Conservation (phyloP, 2,329 filamentous ascomycete species). For the Emericellopsis cladophorae region DNA sequence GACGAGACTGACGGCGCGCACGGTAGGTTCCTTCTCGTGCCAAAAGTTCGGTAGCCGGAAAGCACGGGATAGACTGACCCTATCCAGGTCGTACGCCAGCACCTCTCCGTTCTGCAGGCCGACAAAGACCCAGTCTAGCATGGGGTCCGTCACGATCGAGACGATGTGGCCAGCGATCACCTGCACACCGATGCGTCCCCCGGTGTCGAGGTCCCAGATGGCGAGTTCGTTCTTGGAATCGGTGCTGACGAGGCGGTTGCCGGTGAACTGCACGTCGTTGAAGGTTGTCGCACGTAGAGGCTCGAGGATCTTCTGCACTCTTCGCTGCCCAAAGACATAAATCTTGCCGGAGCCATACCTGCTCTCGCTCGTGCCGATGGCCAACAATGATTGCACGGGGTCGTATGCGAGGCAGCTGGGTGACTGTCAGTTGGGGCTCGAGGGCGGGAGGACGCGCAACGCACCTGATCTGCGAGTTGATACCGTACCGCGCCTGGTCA, state of each 20-base stretch:
- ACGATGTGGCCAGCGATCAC: conserved; percentile 67
- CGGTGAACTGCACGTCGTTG: conserved; percentile 69
- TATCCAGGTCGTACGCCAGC: conserved; percentile 85
- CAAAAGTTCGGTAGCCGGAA: conserved; percentile 85
- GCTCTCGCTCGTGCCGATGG: conserved; percentile 80
- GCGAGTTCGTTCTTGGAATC: conserved; percentile 78
- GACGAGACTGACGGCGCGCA: conserved; percentile 50
- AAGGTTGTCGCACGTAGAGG: conserved; percentile 64
- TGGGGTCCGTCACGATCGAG: conserved; percentile 69
- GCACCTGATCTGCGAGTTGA: conserved; percentile 62
- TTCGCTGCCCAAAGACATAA: conserved; percentile 73
- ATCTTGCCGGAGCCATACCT: conserved; percentile 78
- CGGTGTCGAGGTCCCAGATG: conserved; percentile 69
- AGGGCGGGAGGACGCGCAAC: conserved; percentile 6
- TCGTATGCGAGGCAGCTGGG: conserved; percentile 79
- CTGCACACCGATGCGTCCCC: conserved; percentile 53
- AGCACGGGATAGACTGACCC: conserved; percentile 53
- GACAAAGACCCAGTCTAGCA: conserved; percentile 85
- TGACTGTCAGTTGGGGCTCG: neutral
- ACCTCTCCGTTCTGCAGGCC: conserved; percentile 76
- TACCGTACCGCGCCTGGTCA: conserved; percentile 71
- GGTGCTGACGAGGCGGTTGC: conserved; percentile 71
- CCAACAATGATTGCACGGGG: conserved; percentile 83
- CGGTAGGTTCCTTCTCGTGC: conserved; percentile 57
- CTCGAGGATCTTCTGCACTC: conserved; percentile 64